Evolutionary conservation across 1,139 yeast species (phyloP), one percentile per base, ranked within the genome.

Genomic region (Taphrina flavorubra): DNA sequence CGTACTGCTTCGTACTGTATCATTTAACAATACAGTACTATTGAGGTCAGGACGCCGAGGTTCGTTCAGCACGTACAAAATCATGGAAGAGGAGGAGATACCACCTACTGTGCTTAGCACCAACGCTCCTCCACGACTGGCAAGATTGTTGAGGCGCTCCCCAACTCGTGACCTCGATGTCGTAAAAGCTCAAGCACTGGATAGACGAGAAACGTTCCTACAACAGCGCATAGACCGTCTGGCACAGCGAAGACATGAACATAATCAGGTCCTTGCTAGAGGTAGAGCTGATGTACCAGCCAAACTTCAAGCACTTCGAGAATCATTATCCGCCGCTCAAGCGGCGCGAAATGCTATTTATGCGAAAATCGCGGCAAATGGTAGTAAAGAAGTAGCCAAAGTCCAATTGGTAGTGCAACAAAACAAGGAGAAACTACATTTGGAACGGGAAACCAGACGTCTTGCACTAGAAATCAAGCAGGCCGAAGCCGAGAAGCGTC

Each of bases 401-500:
- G 67, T 47, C 14, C 61, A 63, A 18, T 44, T 42, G 6, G 61
- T 63, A 31, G 67, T 47, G 18, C 61, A 37, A 34, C 67, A 63
- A 25, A 56, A 63, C 42, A 56, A 57, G 34, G 67, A 63, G 34
- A 46, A 47, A 18, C 56, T 44, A n/a, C n/a, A n/a, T 8, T 11
- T 37, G 31, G 67, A 53, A 18, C 53, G 67, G 10, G 67, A 63
- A 44, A 55, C 67, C 39, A 42, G 31, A 39, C 20, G 61, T 20
- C 61, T 53, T 10, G 67, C 67, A 11, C 37, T 63, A 47, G 55
- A 63, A 37, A 46, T 42, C 18, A 63, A 63, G 47, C 46, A 39
- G 55, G 67, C 40, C 1, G 67, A 63, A 14, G 67, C 67, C 6
- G 67, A 63, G 47, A 53, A 46, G 42, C 40, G 67, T 10, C 42